phyloP scores from a whole-genome alignment of 1,284 basidiomycete genomes.

The Ustilago cynodontis region DNA sequence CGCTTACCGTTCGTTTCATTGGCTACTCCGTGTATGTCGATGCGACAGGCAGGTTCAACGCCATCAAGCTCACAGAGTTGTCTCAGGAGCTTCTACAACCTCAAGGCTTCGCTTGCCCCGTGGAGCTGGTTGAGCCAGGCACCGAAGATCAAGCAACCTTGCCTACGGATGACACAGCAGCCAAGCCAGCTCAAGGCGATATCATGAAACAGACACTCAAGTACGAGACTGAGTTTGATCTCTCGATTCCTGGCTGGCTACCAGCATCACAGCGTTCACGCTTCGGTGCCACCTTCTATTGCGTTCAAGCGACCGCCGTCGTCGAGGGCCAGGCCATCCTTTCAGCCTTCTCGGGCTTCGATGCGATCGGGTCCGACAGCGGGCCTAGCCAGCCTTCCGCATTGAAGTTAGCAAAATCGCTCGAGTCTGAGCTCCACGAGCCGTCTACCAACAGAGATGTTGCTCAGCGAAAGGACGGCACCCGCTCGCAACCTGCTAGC shows the following conservation, averaged over 20 bases:
- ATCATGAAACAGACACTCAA: conserved; percentile 22
- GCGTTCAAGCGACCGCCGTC: conserved; percentile 54
- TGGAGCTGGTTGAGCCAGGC: conserved; percentile 17
- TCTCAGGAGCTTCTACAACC: conserved; percentile 57
- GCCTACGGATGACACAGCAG: not conserved
- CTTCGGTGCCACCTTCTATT: conserved; percentile 67
- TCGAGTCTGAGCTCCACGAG: conserved; percentile 31
- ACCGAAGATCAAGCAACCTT: conserved; percentile 15
- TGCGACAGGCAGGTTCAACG: conserved; percentile 62
- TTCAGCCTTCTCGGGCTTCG: conserved; percentile 29
- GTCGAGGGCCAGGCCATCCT: conserved; percentile 42
- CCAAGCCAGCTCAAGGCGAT: not conserved
- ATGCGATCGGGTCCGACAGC: conserved; percentile 8
- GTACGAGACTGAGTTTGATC: conserved; percentile 67
- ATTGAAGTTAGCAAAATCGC: conserved; percentile 15
- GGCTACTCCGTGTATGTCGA: conserved; percentile 68
- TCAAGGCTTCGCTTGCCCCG: conserved; percentile 34
- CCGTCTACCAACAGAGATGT: not conserved
- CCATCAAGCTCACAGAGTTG: conserved; percentile 55
- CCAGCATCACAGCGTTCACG: conserved; percentile 64
- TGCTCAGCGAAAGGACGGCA: not conserved
- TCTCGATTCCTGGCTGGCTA: conserved; percentile 67
- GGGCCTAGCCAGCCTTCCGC: not conserved
- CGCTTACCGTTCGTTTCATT: conserved; percentile 53
- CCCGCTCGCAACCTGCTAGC: conserved; percentile 1